Percentiles rank a stretch among this genome's conserved stretches.
phyloP scores from a whole-genome alignment of 192 early-diverging fungal species.

The Podila epicladia region DNA sequence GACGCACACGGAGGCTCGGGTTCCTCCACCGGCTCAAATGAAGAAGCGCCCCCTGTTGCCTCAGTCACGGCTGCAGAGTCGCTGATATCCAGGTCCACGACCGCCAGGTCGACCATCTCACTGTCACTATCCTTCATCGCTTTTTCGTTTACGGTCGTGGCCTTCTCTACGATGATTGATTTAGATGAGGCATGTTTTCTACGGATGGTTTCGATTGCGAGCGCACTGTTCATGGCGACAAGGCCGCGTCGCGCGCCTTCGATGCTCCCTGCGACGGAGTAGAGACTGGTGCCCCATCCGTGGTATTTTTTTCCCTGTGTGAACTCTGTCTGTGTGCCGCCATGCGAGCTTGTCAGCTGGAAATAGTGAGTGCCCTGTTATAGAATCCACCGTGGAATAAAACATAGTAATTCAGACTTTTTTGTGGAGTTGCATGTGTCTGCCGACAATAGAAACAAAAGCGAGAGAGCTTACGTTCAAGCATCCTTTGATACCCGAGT shows the following conservation, averaged over 20 bases:
- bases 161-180: background rate
- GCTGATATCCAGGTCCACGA: conserved; percentile 31
- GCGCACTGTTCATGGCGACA: conserved; percentile 31
- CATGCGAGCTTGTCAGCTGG: conserved; percentile 14
- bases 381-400: background rate
- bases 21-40: background rate
- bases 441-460: background rate
- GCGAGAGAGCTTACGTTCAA: conserved; percentile 12
- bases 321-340: conserved; percentile 23
- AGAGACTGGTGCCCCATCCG: conserved; percentile 21
- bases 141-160: background rate
- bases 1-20: background rate
- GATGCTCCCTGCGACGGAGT: conserved; percentile 8
- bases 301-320: conserved; percentile 29
- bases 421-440: background rate
- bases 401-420: background rate
- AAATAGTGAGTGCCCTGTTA: conserved; percentile 38
- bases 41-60: conserved; percentile 2
- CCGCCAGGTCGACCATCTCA: background rate
- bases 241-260: conserved; percentile 17
- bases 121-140: background rate
- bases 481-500: conserved; percentile 9
- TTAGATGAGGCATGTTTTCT: background rate
- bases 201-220: conserved; percentile 12
- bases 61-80: conserved; percentile 16